Evolutionary conservation across 768 basidiomycete genomes (phyloP), one percentile per base, ranked within the genome.

Genomic region (Omphalotus guepiniiformis): DNA sequence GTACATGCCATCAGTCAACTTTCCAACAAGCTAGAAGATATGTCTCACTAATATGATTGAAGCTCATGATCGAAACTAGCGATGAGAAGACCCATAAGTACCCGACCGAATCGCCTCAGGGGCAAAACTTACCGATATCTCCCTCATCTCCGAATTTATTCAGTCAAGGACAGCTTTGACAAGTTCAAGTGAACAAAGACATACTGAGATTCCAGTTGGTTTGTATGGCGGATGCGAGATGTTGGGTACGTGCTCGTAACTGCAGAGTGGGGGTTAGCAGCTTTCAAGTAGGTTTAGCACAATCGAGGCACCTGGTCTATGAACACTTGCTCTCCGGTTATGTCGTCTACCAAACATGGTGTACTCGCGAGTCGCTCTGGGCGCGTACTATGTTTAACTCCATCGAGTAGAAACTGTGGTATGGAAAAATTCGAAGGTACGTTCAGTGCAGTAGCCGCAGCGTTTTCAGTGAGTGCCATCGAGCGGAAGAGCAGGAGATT

Each of bases 341-440:
- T 58, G 43, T 73, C 72, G 12, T 74, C 72, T 13, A 74, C 59
- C 41, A 74, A 53, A 63, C 70, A 74, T 3, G 73, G 72, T 35
- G 52, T 55, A 8, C 52, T 55, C 3, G 53, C 37, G 19, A 53
- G 57, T 11, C 68, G 64, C 11, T 54, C 28, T 1, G 72, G 70
- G 8, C 63, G 63, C 28, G 65, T 47, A 4, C 61, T 54, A 39
- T 75, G 71, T 19, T 48, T 51, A n/a, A 38, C 23, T 11, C 42
- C 26, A 39, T 74, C 73, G 13, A 74, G 55, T 16, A 75, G 58
- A 47, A 74, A 75, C 39, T 75, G 70, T 0, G 73, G 63, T 1
- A 74, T 57, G 2, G 70, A 70, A 26, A 74, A 44, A 36, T 53
- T 35, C 26, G 37, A 25, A 12, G 52, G 52, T n/a, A 53, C 42